Conservation (phyloP, 1,284 basidiomycete genomes). For the Trichosporon coremiiforme region DNA sequence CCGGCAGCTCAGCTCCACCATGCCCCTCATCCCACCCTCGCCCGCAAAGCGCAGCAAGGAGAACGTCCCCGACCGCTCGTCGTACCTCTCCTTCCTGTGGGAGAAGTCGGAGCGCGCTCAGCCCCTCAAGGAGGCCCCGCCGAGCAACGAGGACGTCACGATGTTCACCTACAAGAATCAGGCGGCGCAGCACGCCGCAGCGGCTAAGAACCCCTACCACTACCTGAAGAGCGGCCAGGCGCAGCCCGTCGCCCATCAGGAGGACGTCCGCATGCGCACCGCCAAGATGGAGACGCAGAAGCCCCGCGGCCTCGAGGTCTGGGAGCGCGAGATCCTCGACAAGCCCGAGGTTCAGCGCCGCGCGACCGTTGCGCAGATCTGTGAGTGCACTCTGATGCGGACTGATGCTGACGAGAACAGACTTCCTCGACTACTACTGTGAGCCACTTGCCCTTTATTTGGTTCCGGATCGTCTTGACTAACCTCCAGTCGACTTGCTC, state of each 20-base stretch:
- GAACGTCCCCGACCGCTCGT: conserved; percentile 45
- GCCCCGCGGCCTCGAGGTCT: conserved; percentile 62
- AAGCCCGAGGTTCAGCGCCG: conserved; percentile 85
- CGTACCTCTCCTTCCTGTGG: conserved; percentile 53
- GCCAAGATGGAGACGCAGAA: conserved; percentile 43
- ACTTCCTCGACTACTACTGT: conserved; percentile 91
- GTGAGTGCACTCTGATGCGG: conserved; percentile 58
- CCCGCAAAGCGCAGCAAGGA: conserved; percentile 50
- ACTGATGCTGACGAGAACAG: conserved; percentile 56
- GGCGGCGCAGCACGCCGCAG: not conserved
- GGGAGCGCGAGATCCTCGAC: conserved; percentile 81
- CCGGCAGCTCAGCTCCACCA: conserved; percentile 7
- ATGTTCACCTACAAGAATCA: conserved; percentile 54
- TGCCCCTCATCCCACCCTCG: conserved; percentile 35
- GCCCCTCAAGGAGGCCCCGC: conserved; percentile 33
- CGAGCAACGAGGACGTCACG: conserved; percentile 49
- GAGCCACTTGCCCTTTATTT: conserved; percentile 20
- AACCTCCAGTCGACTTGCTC: conserved; percentile 67
- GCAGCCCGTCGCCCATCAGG: conserved; percentile 31
- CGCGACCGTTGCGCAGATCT: conserved; percentile 91
- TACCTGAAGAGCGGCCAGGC: conserved; percentile 28
- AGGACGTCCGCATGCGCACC: conserved; percentile 53
- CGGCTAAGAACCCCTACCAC: conserved; percentile 27
- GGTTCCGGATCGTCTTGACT: conserved; percentile 17
- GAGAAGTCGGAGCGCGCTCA: conserved; percentile 39